Evolutionary conservation across 257 asterid species (phyloP), one percentile per base, ranked within the genome.

Genomic region (Coffea canephora): DNA sequence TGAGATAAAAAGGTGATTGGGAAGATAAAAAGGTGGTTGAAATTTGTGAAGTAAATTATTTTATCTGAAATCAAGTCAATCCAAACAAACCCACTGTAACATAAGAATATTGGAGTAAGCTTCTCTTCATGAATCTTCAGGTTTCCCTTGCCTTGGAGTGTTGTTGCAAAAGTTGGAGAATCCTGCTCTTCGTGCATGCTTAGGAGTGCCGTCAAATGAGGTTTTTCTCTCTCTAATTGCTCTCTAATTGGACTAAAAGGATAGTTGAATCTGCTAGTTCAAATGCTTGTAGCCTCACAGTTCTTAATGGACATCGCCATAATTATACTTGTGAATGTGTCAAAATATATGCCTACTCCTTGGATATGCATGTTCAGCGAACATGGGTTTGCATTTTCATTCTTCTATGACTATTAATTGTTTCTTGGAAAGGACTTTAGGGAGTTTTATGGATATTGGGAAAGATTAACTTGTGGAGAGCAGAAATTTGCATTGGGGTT

Each of bases 61-160:
- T 27, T 27, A 27, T 27, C 0, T 27, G 27, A 27, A 27, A 27
- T 27, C 27, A 27, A 27, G 27, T 27, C 27, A 27, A 27, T 27
- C 27, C 27, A 27, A 27, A 27, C 27, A 27, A 27, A 27, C 27
- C 27, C n/a, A 34, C 69, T 52, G 27, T 45, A 34, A 39, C 69
- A 68, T 23, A 16, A 52, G 21, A 50, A 67, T 67, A 67, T 46
- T 76, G 31, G 64, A 77, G 52, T 16, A 46, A 27, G 64, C 39
- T 54, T 43, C n/a, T 76, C 43, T 77, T 71, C 76, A 82, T 80
- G 48, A 75, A 62, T 76, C 87, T 79, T 84, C 92, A 95, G 99
- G 99, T 74, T 95, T 95, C 87, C 99, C 99, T 79, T 89, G 91
- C 79, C 96, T 95, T 78, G 99, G 98, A 68, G 94, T 95, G 73